These are phyloP conservation scores for Talaromyces proteolyticus DNA, from an alignment of 495 filamentous ascomycete genomes.

Conservation along the genomic window DNA sequence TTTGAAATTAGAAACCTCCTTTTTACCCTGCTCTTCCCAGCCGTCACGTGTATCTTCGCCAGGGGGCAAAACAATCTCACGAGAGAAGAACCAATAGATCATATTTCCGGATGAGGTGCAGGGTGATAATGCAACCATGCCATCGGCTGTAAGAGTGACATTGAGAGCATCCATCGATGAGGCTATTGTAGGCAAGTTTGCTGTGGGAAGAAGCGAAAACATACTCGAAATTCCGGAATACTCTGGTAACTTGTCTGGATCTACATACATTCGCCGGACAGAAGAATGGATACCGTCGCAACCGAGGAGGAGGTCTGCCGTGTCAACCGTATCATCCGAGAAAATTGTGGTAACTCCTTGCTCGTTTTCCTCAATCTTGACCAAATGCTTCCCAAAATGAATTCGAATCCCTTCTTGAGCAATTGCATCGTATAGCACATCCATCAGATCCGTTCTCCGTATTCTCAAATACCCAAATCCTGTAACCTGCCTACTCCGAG, in stretches of 20 bases:
- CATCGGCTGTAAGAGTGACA: slow-evolving; percentile 27
- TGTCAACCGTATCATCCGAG: slow-evolving; percentile 20
- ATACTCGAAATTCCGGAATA: slow-evolving; percentile 32
- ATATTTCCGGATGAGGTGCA: slow-evolving; percentile 19
- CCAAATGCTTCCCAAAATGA: slow-evolving; percentile 14
- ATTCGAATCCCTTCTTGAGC: slow-evolving; percentile 18
- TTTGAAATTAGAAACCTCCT: slow-evolving; percentile 29
- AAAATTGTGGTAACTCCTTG: slow-evolving; percentile 18
- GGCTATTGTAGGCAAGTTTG: slow-evolving; percentile 7
- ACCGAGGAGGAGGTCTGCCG: slow-evolving; percentile 46
- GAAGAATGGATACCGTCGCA: slow-evolving; percentile 55
- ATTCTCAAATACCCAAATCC: slow-evolving; percentile 32
- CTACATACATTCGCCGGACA: slow-evolving; percentile 21
- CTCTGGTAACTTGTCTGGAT: slow-evolving; percentile 19
- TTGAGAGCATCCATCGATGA: slow-evolving; percentile 22
- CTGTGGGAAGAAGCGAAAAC: slow-evolving; percentile 31
- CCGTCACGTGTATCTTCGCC: slow-evolving; percentile 28
- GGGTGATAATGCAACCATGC: slow-evolving; percentile 41
- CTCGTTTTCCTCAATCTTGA: slow-evolving; percentile 9
- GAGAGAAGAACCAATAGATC: slow-evolving; percentile 24
- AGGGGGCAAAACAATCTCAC: slow-evolving; percentile 17
- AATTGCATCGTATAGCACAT: slow-evolving; percentile 18
- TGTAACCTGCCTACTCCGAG: slow-evolving; percentile 14
- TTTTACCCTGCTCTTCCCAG: slow-evolving; percentile 34
- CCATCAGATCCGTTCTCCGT: slow-evolving; percentile 20